Base-by-base conservation (phyloP, 257 asterid genomes). In the Echites panduratus region DNA sequence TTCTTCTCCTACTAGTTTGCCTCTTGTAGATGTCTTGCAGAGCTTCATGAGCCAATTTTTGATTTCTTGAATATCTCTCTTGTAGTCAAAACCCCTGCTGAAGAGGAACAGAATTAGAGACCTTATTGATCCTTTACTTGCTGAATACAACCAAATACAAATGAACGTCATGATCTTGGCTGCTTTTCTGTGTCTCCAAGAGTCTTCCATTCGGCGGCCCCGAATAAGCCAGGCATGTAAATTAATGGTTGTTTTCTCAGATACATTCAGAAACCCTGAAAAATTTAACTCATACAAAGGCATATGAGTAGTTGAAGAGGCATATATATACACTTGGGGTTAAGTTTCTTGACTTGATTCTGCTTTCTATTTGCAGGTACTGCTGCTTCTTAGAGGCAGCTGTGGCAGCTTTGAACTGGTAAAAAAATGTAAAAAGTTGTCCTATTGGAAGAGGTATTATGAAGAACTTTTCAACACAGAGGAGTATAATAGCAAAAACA, bases 161-260 rank as follows among this genome's bases (percentile, higher is more conserved):
- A 88, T 94, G 92, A 89, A 91, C 75, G 93, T 94, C 79, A 80
- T 83, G 90, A 83, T 87, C 64, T 70, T 94, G 82, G 88, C 89
- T 2, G 97, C 99, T 71, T 86, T 89, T 20, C 73, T 94, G n/a
- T 91, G 97, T 12, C 92, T 91, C 47, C 97, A 91, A 71, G 95
- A 87, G 70, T 91, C 97, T 72, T 79, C 97, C 10, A 80, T 85
- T 70, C 79, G 82, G 29, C 96, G 97, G 50, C 99, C 99, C 5
- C 81, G 84, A 16, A 94, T 94, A 85, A 89, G 91, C 65, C 97
- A 93, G 96, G 98, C 78, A 86, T 10, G 84, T 75, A 7, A 32
- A 1, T 1, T 52, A n/a, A 59, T 77, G 26, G 26, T 64, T 62
- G 20, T 53, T 22, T 24, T 5, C 66, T 66, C 54, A 9, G 38